These are phyloP conservation scores for Venturia effusa DNA, from an alignment of 2,329 filamentous ascomycete genomes.

Conservation along the genomic window DNA sequence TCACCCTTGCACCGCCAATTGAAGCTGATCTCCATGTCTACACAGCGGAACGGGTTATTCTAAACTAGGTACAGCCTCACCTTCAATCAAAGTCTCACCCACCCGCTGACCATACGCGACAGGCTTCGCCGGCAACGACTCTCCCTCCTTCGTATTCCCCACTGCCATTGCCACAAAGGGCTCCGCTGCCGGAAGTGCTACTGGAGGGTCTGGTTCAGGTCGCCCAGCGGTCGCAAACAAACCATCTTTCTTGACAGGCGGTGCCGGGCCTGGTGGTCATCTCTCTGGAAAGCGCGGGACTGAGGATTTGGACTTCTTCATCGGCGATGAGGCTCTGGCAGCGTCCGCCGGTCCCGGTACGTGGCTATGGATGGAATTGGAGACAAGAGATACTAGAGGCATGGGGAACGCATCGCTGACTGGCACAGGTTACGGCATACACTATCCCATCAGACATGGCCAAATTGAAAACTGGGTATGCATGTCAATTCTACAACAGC, in stretches of 20 bases:
- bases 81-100: background rate
- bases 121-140: conserved; percentile 99
- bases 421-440: conserved; percentile 71
- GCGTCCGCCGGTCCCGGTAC: conserved; percentile 73
- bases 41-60: conserved; percentile 96
- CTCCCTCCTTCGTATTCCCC: conserved; percentile 97
- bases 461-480: conserved; percentile 98
- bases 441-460: conserved; percentile 95
- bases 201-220: conserved; percentile 70
- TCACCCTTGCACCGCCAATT: conserved; percentile 16
- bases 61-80: conserved; percentile 68
- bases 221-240: conserved; percentile 88
- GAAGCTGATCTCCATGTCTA: conserved; percentile 30
- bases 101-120: conserved; percentile 14
- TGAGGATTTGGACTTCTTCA: conserved; percentile 97
- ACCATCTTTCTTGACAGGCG: conserved; percentile 86
- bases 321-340: conserved; percentile 87
- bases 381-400: too few species aligned
- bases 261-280: conserved; percentile 72
- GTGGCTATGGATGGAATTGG: background rate
- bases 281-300: conserved; percentile 87
- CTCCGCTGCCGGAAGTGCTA: conserved; percentile 56
- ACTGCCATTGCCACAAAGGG: conserved; percentile 96
- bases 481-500: background rate
- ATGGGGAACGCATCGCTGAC: background rate